Conservation (phyloP, 257 asterid genomes). For the Coffea canephora region DNA sequence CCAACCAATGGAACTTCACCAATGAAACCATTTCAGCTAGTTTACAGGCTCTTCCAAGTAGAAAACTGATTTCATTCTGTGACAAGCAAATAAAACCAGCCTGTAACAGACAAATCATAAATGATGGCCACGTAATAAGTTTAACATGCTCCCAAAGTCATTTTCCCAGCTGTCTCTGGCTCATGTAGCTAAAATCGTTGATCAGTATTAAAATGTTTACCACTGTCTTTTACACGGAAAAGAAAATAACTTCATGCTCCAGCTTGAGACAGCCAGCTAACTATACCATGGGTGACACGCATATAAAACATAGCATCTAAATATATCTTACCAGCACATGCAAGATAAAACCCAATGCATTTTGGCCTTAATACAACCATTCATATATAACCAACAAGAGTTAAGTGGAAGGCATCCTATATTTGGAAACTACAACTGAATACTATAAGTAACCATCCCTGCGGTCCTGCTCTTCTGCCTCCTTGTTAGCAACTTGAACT, state of each 20-base stretch:
- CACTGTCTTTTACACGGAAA: neutral
- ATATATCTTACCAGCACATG: conserved; percentile 1
- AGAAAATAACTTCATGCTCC: neutral
- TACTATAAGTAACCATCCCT: conserved; percentile 63
- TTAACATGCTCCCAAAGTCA: neutral
- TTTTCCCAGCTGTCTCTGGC: neutral
- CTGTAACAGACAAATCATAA: neutral
- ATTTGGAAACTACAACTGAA: neutral
- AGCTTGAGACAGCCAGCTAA: neutral
- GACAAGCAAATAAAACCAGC: neutral
- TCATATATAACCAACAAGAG: no score
- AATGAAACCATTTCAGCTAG: neutral
- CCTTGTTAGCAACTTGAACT: conserved; percentile 84
- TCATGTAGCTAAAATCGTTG: neutral
- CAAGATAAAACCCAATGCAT: neutral
- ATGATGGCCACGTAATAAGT: neutral
- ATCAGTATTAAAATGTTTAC: neutral
- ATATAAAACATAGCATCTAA: neutral
- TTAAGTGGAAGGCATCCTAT: neutral
- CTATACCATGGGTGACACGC: neutral
- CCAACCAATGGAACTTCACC: neutral
- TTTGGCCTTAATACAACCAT: neutral
- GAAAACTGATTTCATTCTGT: neutral
- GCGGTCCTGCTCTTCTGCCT: conserved; percentile 94
- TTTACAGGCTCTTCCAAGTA: neutral